A percentile compares a stretch with the other conserved stretches of the same genome.
Conservation (phyloP, 306 rosid species). For the Cicer chorassanicum region DNA sequence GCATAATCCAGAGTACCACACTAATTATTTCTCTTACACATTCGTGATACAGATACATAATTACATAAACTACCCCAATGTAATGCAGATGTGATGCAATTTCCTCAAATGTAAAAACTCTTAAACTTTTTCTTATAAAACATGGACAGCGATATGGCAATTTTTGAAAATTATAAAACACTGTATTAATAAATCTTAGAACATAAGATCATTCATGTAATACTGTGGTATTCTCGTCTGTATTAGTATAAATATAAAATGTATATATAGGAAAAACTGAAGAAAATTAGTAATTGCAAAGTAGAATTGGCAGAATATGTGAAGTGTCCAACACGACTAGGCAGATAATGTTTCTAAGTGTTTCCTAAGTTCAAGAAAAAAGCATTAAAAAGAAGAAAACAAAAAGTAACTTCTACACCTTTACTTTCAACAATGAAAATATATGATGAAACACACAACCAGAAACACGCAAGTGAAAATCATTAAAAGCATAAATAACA, state of each 20-base stretch:
- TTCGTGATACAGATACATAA: background rate
- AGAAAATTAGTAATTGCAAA: background rate
- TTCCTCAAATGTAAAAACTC: background rate
- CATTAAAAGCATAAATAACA: conserved; percentile 14
- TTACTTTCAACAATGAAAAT: conserved; percentile 21
- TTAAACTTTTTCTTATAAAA: background rate
- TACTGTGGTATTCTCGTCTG: background rate
- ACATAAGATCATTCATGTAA: background rate
- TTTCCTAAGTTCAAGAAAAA: background rate
- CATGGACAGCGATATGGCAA: background rate
- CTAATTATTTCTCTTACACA: conserved; percentile 17
- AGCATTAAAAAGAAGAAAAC: background rate
- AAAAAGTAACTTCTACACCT: conserved; percentile 3
- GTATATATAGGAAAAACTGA: conserved; percentile 1
- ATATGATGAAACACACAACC: conserved; percentile 4
- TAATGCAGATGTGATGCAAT: background rate
- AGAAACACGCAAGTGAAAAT: background rate
- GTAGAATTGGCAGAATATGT: background rate
- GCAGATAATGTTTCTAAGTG: background rate
- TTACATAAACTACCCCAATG: conserved; percentile 16
- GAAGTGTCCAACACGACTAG: background rate
- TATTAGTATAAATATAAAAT: background rate
- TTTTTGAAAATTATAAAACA: background rate
- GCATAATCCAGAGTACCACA: background rate
- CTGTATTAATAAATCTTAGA: background rate